Base-by-base conservation (phyloP, 306 rosid species). In the Citrullus colocynthis region DNA sequence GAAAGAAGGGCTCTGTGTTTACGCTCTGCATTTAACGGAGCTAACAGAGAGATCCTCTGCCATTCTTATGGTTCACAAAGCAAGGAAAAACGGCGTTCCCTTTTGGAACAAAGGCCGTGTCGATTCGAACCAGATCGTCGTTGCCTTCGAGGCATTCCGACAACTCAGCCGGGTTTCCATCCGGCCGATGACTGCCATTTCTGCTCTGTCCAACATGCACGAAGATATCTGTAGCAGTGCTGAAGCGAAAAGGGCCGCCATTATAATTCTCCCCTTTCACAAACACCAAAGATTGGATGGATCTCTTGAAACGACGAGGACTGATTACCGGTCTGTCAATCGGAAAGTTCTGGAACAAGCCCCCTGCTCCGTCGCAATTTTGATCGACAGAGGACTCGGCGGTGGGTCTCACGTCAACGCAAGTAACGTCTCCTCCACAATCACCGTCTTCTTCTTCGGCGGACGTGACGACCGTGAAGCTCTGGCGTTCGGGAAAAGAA, bases 11-110 rank as follows among this genome's bases (percentile, higher is more conserved):
- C 90, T 94, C 20, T 84, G 91, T 44, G 96, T 94, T 28, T 94
- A 90, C 56, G 90, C 93, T 62, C 61, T 94, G 93, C 97, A 91
- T 80, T 88, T 94, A 6, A 87, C 76, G 88, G 98, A 94, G 85
- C 84, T 94, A 20, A 74, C 85, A 0, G 96, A 91, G 77, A 85
- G 96, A 71, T 37, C 96, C 37, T 91, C 93, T 2, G 90, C 89
- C 9, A 88, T 91, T 41, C 45, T 81, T 7, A 91, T 91, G 91
- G 96, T 87, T 44, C 91, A 89, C 79, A 87, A 82, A 82, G 91
- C 90, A 1, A 75, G 87, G 66, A 84, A 81, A 56, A 89, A 91
- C 55, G 93, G 96, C 3, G 1, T 91, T 1, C 96, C 93, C 15
- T 88, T 88, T 49, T 91, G 93, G 91, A 89, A 85, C n/a, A 87